Evolutionary conservation across 495 filamentous ascomycete species (phyloP).

Genomic region (Saxophila tyrrhenica): DNA sequence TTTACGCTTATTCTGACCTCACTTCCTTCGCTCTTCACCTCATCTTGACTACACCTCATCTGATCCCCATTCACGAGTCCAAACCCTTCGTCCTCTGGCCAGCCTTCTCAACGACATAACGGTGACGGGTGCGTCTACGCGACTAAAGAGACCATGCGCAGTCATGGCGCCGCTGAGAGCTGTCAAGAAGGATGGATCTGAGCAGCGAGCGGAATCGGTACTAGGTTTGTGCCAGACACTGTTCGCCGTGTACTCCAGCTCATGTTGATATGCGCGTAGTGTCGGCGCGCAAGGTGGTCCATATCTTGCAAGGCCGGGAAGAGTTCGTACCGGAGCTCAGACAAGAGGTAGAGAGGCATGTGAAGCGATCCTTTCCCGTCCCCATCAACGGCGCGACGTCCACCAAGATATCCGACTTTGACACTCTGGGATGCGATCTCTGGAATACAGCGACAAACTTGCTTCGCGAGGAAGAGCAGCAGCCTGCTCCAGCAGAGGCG

Average conservation of each 20-base stretch:
- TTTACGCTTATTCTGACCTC: background rate
- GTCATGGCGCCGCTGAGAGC: slow-evolving; percentile 10
- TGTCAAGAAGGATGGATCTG: slow-evolving; percentile 2
- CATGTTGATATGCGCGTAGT: background rate
- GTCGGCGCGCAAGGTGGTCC: background rate
- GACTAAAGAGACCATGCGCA: background rate
- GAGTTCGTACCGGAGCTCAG: background rate
- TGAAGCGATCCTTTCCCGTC: slow-evolving; percentile 7
- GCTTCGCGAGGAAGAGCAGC: slow-evolving; percentile 18
- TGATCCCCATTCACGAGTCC: background rate
- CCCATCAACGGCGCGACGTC: background rate
- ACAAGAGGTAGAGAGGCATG: background rate
- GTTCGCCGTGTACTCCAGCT: background rate
- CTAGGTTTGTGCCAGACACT: slow-evolving; percentile 1
- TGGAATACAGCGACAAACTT: slow-evolving; percentile 60
- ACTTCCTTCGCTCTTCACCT: background rate
- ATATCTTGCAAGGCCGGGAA: slow-evolving; percentile 1
- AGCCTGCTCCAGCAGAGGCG: slow-evolving; percentile 6
- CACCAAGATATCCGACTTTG: slow-evolving; percentile 14
- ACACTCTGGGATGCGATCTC: slow-evolving; percentile 41
- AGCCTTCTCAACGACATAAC: background rate
- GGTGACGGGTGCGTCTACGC: too few relatives aligned
- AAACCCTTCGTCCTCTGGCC: background rate
- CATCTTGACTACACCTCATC: background rate
- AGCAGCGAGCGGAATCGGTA: slow-evolving; percentile 1